A percentile compares a stretch with the other conserved stretches of the same genome.
Evolutionary conservation across 148 eudicot species (phyloP).

Genomic region (Persicaria maculosa): DNA sequence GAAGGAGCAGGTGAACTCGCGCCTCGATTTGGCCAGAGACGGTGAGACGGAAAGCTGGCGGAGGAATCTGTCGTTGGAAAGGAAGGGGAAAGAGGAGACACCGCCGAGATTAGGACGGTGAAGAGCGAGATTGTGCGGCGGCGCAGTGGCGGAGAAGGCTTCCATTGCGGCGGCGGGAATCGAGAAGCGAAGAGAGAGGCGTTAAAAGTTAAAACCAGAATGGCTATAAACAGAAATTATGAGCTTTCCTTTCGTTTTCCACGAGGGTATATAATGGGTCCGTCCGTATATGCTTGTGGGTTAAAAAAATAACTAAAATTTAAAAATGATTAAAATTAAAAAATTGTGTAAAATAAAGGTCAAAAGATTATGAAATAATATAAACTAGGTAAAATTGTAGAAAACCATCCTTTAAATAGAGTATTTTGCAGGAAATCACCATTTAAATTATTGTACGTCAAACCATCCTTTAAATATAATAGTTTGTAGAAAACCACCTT

Average conservation of each 20-base stretch:
- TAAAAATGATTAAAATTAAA: too few species aligned
- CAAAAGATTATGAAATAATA: too few species aligned
- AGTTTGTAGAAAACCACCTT: too few species aligned
- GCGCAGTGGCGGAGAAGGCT: constrained; percentile 7
- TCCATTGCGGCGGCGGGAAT: constrained; percentile 18
- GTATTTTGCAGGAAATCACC: too few species aligned
- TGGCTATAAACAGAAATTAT: neutral
- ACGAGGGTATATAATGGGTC: too few species aligned
- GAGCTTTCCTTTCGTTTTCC: neutral
- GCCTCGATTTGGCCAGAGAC: constrained; percentile 17
- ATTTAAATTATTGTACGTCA: too few species aligned
- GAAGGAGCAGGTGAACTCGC: constrained; percentile 9
- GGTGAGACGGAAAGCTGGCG: neutral
- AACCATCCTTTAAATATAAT: too few species aligned
- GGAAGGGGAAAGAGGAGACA: neutral
- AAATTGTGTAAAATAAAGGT: too few species aligned
- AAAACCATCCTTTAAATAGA: too few species aligned
- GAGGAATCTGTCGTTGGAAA: neutral
- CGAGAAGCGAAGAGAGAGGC: constrained; percentile 1
- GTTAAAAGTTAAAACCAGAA: neutral
- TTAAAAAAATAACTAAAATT: too few species aligned
- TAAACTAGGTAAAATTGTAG: too few species aligned
- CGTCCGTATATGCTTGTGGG: too few species aligned
- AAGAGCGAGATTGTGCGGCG: constrained; percentile 11
- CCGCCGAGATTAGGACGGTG: constrained; percentile 16